phyloP scores from a whole-genome alignment of 345 rosid genomes.

The Pistacia vera region DNA sequence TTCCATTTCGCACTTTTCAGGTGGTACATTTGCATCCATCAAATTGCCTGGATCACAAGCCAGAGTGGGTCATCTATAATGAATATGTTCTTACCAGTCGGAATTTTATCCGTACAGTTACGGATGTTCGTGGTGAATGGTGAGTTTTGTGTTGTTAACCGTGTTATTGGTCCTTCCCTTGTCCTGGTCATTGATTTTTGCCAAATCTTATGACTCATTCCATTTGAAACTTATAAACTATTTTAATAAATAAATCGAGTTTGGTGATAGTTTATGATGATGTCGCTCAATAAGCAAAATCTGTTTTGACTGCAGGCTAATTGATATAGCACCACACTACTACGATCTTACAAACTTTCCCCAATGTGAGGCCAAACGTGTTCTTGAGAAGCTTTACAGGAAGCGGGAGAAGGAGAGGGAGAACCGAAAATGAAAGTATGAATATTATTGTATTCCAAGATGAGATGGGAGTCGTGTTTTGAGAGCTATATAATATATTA shows the following conservation, averaged over 20 bases:
- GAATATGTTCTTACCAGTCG: conserved; percentile 87
- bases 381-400: conserved; percentile 77
- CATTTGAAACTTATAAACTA: no score
- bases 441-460: neutral
- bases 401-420: conserved; percentile 77
- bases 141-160: conserved; percentile 25
- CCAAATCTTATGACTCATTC: no score
- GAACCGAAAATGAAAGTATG: conserved; percentile 45
- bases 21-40: conserved; percentile 97
- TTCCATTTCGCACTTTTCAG: conserved; percentile 36
- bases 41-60: conserved; percentile 86
- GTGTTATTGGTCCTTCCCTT: neutral
- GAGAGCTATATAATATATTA: neutral
- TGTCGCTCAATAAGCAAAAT: neutral
- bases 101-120: conserved; percentile 90
- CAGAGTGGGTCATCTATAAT: conserved; percentile 96
- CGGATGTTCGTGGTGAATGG: conserved; percentile 98
- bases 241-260: neutral
- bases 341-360: conserved; percentile 82
- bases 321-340: conserved; percentile 82
- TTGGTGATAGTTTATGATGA: neutral
- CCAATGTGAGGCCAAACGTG: conserved; percentile 83
- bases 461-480: neutral
- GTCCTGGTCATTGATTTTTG: no score
- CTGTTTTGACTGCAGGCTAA: conserved; percentile 57